Percentiles rank a stretch among this genome's conserved stretches.
Evolutionary conservation across 1,139 yeast genomes (phyloP).

Genomic region (Lodderomyces pseudojiufengensis): DNA sequence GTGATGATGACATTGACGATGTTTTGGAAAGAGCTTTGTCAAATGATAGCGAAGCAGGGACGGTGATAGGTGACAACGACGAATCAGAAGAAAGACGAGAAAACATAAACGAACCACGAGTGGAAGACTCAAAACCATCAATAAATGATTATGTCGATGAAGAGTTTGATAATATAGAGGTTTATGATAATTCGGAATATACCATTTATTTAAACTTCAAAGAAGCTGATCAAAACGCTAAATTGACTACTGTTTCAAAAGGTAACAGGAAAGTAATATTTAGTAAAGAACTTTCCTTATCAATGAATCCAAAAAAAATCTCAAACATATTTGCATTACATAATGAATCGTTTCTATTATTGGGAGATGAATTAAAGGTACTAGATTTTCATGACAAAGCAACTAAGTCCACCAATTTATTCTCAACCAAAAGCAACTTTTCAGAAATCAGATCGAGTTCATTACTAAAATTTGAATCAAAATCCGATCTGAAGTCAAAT

Average conservation of each 20-base stretch:
- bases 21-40: conserved; percentile 11
- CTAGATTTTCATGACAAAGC: conserved; percentile 5
- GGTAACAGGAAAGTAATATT: conserved; percentile 5
- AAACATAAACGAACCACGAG: not conserved
- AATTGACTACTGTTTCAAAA: conserved; percentile 11
- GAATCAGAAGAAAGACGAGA: conserved; percentile 3
- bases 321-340: conserved; percentile 8
- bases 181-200: conserved; percentile 9
- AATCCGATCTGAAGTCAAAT: conserved; percentile 9
- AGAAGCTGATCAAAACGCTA: conserved; percentile 5
- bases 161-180: conserved; percentile 9
- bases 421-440: conserved; percentile 9
- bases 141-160: conserved; percentile 11
- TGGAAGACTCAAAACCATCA: conserved; percentile 6
- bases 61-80: conserved; percentile 22
- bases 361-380: conserved; percentile 13
- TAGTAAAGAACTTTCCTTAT: conserved; percentile 8
- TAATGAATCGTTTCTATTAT: conserved; percentile 7
- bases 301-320: too few relatives aligned
- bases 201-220: conserved; percentile 13
- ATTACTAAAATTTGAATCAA: conserved; percentile 17
- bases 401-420: conserved; percentile 5
- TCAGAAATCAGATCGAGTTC: conserved; percentile 11
- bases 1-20: conserved; percentile 7
- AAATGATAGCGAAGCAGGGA: conserved; percentile 25